Evolutionary conservation across 2,329 filamentous ascomycete genomes (phyloP).

Genomic region (Monascus ruber): DNA sequence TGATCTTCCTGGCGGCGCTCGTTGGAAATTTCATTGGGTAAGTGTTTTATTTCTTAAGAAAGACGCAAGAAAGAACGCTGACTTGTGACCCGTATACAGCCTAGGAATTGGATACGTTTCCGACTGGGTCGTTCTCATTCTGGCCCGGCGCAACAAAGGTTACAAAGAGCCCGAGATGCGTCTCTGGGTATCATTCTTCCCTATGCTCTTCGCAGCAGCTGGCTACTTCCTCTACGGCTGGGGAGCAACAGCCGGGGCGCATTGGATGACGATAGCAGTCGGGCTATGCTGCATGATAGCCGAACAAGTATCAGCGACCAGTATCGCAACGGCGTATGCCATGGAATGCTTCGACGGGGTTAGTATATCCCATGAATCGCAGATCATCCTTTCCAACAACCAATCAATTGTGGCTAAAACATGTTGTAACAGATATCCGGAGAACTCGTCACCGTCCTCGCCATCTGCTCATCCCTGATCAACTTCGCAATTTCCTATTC

Average conservation of each 20-base stretch:
- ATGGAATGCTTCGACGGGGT: constrained; percentile 32
- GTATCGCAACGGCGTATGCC: constrained; percentile 30
- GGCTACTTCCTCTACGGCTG: constrained; percentile 31
- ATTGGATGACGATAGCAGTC: constrained; percentile 27
- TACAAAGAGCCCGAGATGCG: constrained; percentile 30
- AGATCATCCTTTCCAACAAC: not conserved
- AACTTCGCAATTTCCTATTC: constrained; percentile 29
- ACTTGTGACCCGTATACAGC: constrained; percentile 15
- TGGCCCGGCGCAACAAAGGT: constrained; percentile 23
- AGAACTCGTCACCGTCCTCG: constrained; percentile 27
- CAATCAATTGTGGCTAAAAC: constrained; percentile 1
- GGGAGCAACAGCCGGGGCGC: constrained; percentile 21
- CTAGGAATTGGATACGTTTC: constrained; percentile 29
- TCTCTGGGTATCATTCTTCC: constrained; percentile 24
- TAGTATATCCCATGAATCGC: constrained; percentile 1
- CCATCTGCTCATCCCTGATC: constrained; percentile 22
- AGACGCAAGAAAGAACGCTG: too few species aligned
- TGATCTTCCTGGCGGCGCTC: constrained; percentile 22
- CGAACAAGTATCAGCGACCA: constrained; percentile 29
- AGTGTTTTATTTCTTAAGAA: not conserved
- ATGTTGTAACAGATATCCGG: constrained; percentile 18
- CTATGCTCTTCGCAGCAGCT: constrained; percentile 19
- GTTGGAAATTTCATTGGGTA: constrained; percentile 23
- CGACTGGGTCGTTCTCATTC: constrained; percentile 20
- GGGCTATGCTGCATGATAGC: constrained; percentile 29